Evolutionary conservation across 495 filamentous ascomycete species (phyloP), one percentile per base, ranked within the genome.

Genomic region (Xylaria cubensis): DNA sequence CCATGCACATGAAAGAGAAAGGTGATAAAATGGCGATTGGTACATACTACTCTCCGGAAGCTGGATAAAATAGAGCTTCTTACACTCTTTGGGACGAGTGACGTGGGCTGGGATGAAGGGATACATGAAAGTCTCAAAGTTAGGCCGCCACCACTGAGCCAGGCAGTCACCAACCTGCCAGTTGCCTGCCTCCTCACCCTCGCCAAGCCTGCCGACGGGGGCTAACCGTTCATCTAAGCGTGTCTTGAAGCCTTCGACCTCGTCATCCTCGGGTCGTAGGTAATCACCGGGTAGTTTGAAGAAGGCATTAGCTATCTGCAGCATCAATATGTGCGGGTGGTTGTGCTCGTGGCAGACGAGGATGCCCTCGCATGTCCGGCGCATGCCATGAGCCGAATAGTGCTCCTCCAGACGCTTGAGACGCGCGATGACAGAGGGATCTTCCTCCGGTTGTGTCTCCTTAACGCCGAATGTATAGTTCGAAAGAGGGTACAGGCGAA

Each of bases 61-160:
- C 82, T 97, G 92, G 64, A 99, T 97, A 68, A 98, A 93, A 80
- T 98, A 99, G 62, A 98, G 86, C 88, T 99, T 99, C 87, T 99
- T 99, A 86, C 95, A 97, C 87, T 99, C 96, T 86, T 98, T 99
- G 21, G 96, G 96, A 53, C 97, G 88, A 10, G 96, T 97, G 70
- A 97, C 92, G 81, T 99, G 96, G 21, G 94, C 92, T 8, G 96
- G 96, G 56, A 97, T 90, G 82, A 97, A 99, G 0, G 96, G 96
- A 81, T 99, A 99, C 96, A 98, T 98, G 86, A 98, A 98, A 1
- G 96, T 99, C 85, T 99, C 96, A 78, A 98, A 97, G 83, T 97
- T 98, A 53, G 96, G 96, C 36, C 96, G 86, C 94, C 94, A 99
- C 96, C 97, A 99, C 84, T 97, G 94, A 48, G 96, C 95, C 59